phyloP scores from a whole-genome alignment of 2,329 filamentous ascomycete genomes.

The Cryphonectria carpinicola region DNA sequence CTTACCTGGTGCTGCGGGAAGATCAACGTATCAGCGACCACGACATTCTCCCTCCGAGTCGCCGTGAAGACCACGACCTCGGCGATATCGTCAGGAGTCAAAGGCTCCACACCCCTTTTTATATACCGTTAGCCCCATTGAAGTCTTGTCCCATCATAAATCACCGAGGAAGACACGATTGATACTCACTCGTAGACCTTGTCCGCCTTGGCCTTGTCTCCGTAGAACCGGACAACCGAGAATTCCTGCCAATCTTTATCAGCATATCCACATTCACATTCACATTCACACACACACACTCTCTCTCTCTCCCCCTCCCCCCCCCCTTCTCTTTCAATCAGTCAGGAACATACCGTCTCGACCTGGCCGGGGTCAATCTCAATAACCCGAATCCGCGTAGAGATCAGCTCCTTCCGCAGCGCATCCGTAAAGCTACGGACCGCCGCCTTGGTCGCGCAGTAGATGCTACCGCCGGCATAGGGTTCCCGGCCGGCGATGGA shows the following conservation, averaged over 20 bases:
- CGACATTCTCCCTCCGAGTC: conserved; percentile 84
- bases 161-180: not conserved
- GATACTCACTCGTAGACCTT: conserved; percentile 79
- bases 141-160: not conserved
- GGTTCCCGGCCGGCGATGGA: conserved; percentile 89
- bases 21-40: conserved; percentile 83
- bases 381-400: conserved; percentile 80
- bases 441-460: conserved; percentile 91
- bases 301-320: not conserved
- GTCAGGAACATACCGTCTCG: conserved; percentile 66
- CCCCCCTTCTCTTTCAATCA: too few relatives aligned
- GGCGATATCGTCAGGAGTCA: conserved; percentile 89
- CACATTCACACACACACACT: not conserved
- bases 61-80: conserved; percentile 88
- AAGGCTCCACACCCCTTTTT: conserved; percentile 71
- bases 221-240: conserved; percentile 83
- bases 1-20: conserved; percentile 89
- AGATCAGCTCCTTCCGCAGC: conserved; percentile 80
- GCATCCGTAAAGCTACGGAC: conserved; percentile 84
- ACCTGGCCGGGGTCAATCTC: conserved; percentile 92
- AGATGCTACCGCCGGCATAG: conserved; percentile 85
- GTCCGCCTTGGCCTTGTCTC: conserved; percentile 87
- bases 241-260: conserved; percentile 64
- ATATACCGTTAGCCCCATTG: conserved; percentile 19
- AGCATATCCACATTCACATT: not conserved